Percentiles rank a stretch among this genome's conserved stretches.
Conservation (phyloP, 148 eudicot genomes). For the Rheum nobile region DNA sequence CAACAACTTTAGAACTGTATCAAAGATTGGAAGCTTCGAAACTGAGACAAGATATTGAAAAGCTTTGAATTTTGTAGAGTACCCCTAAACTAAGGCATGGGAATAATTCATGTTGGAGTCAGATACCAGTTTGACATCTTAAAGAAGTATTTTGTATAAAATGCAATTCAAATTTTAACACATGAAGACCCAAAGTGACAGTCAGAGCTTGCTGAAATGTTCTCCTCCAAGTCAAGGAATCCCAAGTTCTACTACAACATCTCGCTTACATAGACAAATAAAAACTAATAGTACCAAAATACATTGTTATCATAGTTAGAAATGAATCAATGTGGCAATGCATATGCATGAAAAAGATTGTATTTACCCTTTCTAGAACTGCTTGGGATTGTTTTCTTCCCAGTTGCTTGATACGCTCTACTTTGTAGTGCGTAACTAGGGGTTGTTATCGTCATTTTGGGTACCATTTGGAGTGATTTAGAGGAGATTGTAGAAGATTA, state of each 20-base stretch:
- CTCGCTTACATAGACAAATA: neutral
- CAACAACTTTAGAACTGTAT: neutral
- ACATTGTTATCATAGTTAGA: too few species aligned
- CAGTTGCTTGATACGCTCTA: too few species aligned
- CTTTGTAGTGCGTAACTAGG: too few species aligned
- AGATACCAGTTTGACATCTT: neutral
- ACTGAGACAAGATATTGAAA: neutral
- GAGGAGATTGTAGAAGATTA: too few species aligned
- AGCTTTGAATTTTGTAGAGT: neutral
- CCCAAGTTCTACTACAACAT: neutral
- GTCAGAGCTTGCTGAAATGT: too few species aligned
- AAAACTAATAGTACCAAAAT: too few species aligned
- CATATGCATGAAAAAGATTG: too few species aligned
- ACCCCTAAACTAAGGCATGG: neutral
- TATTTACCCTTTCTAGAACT: conserved; percentile 57
- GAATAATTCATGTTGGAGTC: neutral
- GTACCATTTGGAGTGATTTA: too few species aligned
- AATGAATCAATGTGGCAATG: too few species aligned
- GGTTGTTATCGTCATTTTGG: too few species aligned
- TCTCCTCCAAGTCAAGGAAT: neutral
- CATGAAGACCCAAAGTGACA: neutral
- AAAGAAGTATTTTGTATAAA: neutral
- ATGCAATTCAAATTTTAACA: neutral
- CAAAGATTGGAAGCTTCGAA: neutral
- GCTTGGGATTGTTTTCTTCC: conserved; percentile 88